Conservation (phyloP, 768 basidiomycete species). For the Phlegmacium glaucopus region DNA sequence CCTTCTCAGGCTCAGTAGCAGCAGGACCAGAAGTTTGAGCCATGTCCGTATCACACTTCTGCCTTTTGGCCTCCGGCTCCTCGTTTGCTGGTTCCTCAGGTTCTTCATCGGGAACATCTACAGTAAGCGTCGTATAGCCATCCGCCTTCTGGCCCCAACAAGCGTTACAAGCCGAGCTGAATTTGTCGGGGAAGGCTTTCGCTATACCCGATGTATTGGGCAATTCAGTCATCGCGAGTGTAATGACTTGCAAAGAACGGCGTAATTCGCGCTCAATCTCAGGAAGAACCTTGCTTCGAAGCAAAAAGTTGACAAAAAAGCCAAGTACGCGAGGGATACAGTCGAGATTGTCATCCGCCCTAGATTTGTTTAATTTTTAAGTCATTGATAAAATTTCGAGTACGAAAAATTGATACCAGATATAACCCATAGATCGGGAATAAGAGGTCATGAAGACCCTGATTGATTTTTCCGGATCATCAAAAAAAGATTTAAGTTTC, state of each 20-base stretch:
- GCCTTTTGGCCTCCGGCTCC: neutral
- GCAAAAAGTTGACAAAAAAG: conserved; percentile 44
- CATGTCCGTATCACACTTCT: neutral
- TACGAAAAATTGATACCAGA: conserved; percentile 46
- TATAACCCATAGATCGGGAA: conserved; percentile 63
- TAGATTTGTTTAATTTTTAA: conserved; percentile 14
- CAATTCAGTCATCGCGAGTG: conserved; percentile 45
- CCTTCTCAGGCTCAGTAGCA: neutral
- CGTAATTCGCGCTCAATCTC: conserved; percentile 45
- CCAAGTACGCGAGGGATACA: conserved; percentile 39
- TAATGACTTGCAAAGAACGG: conserved; percentile 40
- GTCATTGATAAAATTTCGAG: neutral
- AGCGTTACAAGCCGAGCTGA: conserved; percentile 45
- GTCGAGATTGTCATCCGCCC: conserved; percentile 39
- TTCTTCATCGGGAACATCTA: conserved; percentile 6
- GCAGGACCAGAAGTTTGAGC: conserved; percentile 1
- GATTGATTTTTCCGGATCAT: conserved; percentile 54
- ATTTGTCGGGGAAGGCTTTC: conserved; percentile 44
- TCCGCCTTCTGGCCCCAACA: conserved; percentile 49
- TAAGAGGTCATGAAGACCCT: conserved; percentile 70
- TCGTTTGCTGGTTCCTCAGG: neutral
- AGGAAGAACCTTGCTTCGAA: conserved; percentile 39
- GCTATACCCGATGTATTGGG: conserved; percentile 45
- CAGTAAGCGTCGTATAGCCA: conserved; percentile 28
- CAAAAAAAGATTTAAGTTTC: conserved; percentile 51